Conservation (phyloP, 1,284 basidiomycete genomes). For the Gymnopus androsaceus region DNA sequence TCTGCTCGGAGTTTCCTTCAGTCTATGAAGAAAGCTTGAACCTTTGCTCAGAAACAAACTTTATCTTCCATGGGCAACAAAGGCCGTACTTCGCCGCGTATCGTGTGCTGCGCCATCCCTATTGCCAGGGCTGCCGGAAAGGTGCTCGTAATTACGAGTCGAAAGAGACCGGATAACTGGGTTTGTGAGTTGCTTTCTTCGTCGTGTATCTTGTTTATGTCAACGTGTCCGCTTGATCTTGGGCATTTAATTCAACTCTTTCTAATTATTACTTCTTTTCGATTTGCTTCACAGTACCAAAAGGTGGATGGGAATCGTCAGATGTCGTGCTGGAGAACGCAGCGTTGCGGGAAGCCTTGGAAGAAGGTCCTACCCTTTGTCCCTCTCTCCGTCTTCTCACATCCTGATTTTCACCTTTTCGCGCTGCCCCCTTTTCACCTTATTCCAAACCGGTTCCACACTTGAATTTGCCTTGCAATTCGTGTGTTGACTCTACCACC, state of each 20-base stretch:
- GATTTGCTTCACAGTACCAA: slow-evolving; percentile 59
- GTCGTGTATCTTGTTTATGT: slow-evolving; percentile 1
- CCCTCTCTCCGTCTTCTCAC: slow-evolving; percentile 72
- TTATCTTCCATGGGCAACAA: slow-evolving; percentile 66
- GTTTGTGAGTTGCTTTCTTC: slow-evolving; percentile 67
- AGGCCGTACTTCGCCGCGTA: slow-evolving; percentile 72
- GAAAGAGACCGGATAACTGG: slow-evolving; percentile 77
- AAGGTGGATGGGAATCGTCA: slow-evolving; percentile 82
- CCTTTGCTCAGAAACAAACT: neutral
- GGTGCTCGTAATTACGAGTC: slow-evolving; percentile 78
- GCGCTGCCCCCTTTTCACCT: slow-evolving; percentile 31
- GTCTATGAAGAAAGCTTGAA: slow-evolving; percentile 3
- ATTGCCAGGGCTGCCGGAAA: slow-evolving; percentile 70
- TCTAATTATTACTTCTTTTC: slow-evolving; percentile 11
- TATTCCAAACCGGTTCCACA: slow-evolving; percentile 20
- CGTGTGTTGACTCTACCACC: slow-evolving; percentile 5
- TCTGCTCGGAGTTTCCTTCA: neutral
- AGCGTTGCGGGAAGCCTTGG: slow-evolving; percentile 83
- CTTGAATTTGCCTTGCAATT: neutral
- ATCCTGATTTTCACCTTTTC: slow-evolving; percentile 53
- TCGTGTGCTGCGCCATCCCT: slow-evolving; percentile 85
- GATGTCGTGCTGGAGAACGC: slow-evolving; percentile 80
- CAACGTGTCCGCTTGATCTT: neutral
- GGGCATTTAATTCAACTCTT: slow-evolving; percentile 12
- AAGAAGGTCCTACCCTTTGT: slow-evolving; percentile 89